These are phyloP conservation scores for Phytopythium oedochilum DNA, from an alignment of 352 stramenopile genomes.

Conservation along the genomic window DNA sequence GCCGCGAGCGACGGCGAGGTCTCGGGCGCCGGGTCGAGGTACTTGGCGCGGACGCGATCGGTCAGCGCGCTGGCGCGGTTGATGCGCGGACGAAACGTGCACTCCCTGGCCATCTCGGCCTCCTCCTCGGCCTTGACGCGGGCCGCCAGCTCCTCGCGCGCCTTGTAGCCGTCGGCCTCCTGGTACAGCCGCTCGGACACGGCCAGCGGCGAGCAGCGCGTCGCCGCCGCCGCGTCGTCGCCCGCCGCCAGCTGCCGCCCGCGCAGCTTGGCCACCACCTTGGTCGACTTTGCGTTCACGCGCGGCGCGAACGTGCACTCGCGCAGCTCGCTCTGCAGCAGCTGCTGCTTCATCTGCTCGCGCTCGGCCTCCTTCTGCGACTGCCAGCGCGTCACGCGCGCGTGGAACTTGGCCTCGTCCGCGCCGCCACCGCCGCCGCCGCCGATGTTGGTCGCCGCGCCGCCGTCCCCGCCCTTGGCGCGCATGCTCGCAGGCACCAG, in stretches of 20 bases:
- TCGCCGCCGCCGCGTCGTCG: constrained; percentile 3
- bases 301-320: constrained; percentile 77
- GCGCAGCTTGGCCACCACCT: constrained; percentile 58
- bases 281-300: constrained; percentile 72
- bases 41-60: constrained; percentile 73
- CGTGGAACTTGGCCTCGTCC: constrained; percentile 55
- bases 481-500: constrained; percentile 12
- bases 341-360: constrained; percentile 78
- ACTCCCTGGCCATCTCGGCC: constrained; percentile 62
- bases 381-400: constrained; percentile 70
- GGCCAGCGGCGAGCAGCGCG: constrained; percentile 20
- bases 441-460: constrained; percentile 3
- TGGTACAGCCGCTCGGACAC: constrained; percentile 75
- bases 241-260: constrained; percentile 19
- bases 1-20: constrained; percentile 36
- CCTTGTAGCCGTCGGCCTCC: constrained; percentile 71
- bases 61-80: constrained; percentile 32
- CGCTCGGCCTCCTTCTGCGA: constrained; percentile 71
- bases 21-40: constrained; percentile 43
- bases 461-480: constrained; percentile 2
- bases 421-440: constrained; percentile 7
- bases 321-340: constrained; percentile 63
- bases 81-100: constrained; percentile 68
- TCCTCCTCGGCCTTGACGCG: constrained; percentile 68
- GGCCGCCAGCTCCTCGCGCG: constrained; percentile 58